A percentile compares a stretch with the other conserved stretches of the same genome.
Conservation (phyloP, 306 rosid genomes). For the Castanopsis chinensis region DNA sequence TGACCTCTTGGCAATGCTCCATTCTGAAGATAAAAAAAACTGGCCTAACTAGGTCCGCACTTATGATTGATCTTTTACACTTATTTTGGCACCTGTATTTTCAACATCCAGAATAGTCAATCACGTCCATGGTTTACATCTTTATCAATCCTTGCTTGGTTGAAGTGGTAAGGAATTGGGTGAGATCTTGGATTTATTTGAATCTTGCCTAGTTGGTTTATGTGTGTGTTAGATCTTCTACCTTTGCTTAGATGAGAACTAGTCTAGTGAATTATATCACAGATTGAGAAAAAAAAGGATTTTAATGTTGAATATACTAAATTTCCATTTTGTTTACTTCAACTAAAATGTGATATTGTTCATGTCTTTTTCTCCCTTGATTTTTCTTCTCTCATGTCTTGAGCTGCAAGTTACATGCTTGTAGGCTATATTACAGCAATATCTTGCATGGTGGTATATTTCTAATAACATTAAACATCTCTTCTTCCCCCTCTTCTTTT, state of each 20-base stretch:
- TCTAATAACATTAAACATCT: background rate
- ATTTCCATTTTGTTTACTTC: background rate
- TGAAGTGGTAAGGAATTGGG: background rate
- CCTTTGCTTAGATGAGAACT: background rate
- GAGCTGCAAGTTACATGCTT: background rate
- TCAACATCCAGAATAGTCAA: background rate
- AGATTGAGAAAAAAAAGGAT: background rate
- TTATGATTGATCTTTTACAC: slow-evolving; percentile 3
- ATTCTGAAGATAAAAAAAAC: background rate
- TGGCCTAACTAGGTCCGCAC: background rate
- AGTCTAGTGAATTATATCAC: background rate
- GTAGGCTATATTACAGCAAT: background rate
- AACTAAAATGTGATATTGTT: background rate
- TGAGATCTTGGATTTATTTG: background rate
- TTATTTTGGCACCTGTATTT: slow-evolving; percentile 5
- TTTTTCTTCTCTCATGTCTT: background rate
- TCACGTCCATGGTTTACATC: background rate
- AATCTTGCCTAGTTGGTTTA: no score
- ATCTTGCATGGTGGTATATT: background rate
- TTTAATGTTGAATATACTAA: background rate
- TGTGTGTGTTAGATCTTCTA: background rate
- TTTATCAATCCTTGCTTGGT: background rate
- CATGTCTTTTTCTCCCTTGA: background rate
- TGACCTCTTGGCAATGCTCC: background rate
- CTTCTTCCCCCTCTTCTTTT: background rate